Evolutionary conservation across 306 rosid species (phyloP).

Genomic region (Pyrus bretschneideri): DNA sequence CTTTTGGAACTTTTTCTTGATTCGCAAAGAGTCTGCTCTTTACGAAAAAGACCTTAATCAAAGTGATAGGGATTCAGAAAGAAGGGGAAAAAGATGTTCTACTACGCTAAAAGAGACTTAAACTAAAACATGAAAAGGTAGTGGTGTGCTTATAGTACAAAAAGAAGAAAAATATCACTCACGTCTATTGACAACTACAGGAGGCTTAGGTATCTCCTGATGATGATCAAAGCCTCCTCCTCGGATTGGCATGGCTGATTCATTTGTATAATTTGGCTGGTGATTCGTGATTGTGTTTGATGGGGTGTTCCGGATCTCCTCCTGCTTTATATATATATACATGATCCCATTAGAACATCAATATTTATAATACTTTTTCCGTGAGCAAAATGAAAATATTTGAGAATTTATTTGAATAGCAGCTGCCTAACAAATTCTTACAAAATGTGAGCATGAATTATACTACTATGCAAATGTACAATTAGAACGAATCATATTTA

Average conservation of each 20-base stretch:
- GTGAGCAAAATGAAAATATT: not conserved
- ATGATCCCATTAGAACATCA: not conserved
- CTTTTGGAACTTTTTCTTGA: conserved; percentile 23
- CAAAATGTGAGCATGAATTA: not conserved
- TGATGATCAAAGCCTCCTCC: conserved; percentile 32
- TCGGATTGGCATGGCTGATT: conserved; percentile 43
- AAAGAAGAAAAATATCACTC: conserved; percentile 11
- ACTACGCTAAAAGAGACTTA: not conserved
- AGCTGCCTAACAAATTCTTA: not conserved
- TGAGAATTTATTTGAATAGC: not conserved
- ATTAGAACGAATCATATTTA: not conserved
- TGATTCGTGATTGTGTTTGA: conserved; percentile 43
- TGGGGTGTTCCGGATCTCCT: conserved; percentile 72
- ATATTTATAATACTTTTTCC: not conserved
- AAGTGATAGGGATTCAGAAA: not conserved
- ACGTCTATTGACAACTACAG: conserved; percentile 68
- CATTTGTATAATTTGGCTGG: conserved; percentile 42
- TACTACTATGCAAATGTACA: not conserved
- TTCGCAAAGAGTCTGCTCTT: conserved; percentile 17
- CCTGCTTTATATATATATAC: conserved; percentile 31
- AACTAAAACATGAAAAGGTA: not conserved
- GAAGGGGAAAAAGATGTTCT: not conserved
- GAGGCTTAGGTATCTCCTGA: conserved; percentile 61
- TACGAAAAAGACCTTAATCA: not conserved
- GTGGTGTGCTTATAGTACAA: not conserved